A percentile compares a stretch with the other conserved stretches of the same genome.
Conservation (phyloP, 345 rosid genomes). For the Luvunga scandens region DNA sequence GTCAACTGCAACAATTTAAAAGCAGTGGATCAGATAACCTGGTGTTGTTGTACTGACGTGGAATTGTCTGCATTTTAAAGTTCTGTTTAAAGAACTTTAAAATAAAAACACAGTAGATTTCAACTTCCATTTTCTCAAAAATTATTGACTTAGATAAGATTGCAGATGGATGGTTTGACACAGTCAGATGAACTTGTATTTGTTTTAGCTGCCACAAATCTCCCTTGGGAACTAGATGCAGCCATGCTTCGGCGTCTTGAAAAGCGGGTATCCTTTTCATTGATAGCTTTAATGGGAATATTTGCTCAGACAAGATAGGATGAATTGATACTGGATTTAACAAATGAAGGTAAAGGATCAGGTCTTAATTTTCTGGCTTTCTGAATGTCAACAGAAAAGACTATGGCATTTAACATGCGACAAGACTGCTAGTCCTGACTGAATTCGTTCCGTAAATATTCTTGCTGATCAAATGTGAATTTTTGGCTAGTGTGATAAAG, state of each 20-base stretch:
- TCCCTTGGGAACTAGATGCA: conserved; percentile 98
- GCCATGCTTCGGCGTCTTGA: conserved; percentile 98
- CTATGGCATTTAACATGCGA: neutral
- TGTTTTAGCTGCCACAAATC: conserved; percentile 96
- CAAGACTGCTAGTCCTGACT: neutral
- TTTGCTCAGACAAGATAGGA: neutral
- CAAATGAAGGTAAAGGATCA: neutral
- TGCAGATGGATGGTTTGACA: conserved; percentile 97
- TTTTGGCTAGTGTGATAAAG: neutral
- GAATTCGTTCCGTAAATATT: neutral
- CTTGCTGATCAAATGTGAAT: neutral
- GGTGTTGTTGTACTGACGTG: neutral
- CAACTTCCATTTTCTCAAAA: conserved; percentile 7
- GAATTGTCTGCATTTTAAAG: neutral
- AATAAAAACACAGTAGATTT: neutral
- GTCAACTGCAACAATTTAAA: conserved; percentile 8
- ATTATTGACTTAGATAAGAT: conserved; percentile 23
- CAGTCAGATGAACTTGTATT: conserved; percentile 85
- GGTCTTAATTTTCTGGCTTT: neutral
- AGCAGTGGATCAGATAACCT: neutral
- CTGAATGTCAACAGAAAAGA: neutral
- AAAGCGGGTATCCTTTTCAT: conserved; percentile 83
- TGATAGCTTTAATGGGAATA: neutral
- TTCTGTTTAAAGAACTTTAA: neutral
- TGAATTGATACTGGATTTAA: neutral